Evolutionary conservation across 495 filamentous ascomycete genomes (phyloP).

Genomic region (Penicillium canescens): DNA sequence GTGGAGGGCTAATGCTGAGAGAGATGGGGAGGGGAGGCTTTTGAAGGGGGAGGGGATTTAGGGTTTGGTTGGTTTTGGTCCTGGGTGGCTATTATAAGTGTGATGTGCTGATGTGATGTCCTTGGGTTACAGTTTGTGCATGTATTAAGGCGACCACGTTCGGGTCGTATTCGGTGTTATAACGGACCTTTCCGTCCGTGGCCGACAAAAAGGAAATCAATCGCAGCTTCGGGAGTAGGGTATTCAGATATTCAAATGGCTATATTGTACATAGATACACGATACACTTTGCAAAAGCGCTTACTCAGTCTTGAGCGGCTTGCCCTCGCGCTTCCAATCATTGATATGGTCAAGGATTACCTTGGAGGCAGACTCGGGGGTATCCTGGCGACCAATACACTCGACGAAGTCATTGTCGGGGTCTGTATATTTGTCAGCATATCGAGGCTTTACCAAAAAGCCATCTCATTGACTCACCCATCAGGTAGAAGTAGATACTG

Average conservation of each 20-base stretch:
- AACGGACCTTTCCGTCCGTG: no score
- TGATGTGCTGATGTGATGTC: neutral
- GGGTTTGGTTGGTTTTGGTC: neutral
- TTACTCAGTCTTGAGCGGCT: constrained; percentile 43
- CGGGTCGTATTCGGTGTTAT: neutral
- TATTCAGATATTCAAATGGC: constrained; percentile 23
- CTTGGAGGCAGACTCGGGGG: constrained; percentile 78
- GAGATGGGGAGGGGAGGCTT: constrained; percentile 48
- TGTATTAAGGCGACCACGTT: no score
- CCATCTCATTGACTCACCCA: constrained; percentile 58
- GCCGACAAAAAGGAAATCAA: neutral
- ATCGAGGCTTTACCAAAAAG: neutral
- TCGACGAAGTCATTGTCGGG: constrained; percentile 98
- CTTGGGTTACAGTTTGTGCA: neutral
- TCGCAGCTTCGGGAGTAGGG: constrained; percentile 21
- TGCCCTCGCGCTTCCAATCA: constrained; percentile 74
- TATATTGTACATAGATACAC: constrained; percentile 34
- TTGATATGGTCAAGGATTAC: constrained; percentile 85
- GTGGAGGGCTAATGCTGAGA: constrained; percentile 92
- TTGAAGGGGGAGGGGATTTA: neutral
- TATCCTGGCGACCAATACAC: constrained; percentile 92
- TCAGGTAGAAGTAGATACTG: constrained; percentile 98
- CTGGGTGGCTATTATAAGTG: neutral
- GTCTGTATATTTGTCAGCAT: constrained; percentile 49
- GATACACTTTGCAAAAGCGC: constrained; percentile 6